Evolutionary conservation across 129 eudicot genomes (phyloP).

Genomic region (Apium graveolens): DNA sequence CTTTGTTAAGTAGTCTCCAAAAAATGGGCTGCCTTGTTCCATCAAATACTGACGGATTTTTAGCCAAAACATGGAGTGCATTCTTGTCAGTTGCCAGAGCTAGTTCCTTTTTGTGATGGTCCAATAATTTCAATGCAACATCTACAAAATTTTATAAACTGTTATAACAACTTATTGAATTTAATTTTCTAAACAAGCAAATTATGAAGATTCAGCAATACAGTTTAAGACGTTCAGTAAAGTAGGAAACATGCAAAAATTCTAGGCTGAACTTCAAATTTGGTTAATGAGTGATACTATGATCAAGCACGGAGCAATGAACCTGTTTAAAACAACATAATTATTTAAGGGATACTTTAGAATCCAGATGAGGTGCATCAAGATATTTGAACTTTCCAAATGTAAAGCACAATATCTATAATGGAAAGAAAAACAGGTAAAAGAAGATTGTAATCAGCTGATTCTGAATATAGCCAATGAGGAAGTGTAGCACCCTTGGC

Average conservation of each 20-base stretch:
- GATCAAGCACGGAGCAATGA: neutral
- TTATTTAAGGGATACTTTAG: neutral
- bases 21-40: constrained; percentile 1
- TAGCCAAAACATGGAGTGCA: constrained; percentile 23
- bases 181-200: neutral
- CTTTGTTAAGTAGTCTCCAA: constrained; percentile 7
- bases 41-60: constrained; percentile 18
- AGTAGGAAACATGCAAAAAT: neutral
- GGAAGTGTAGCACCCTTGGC: neutral
- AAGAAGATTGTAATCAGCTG: too few relatives aligned
- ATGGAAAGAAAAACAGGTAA: neutral
- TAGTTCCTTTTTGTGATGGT: neutral
- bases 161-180: neutral
- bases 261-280: neutral
- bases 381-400: neutral
- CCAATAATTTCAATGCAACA: constrained; percentile 17
- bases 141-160: constrained; percentile 13
- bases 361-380: neutral
- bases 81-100: neutral
- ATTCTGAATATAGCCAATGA: neutral
- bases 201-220: neutral
- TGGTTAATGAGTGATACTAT: neutral
- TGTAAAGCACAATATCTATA: neutral
- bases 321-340: neutral
- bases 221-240: neutral